These are phyloP conservation scores for Aspergillus sclerotiicarbonarius DNA, from an alignment of 495 filamentous ascomycete genomes.

Conservation along the genomic window DNA sequence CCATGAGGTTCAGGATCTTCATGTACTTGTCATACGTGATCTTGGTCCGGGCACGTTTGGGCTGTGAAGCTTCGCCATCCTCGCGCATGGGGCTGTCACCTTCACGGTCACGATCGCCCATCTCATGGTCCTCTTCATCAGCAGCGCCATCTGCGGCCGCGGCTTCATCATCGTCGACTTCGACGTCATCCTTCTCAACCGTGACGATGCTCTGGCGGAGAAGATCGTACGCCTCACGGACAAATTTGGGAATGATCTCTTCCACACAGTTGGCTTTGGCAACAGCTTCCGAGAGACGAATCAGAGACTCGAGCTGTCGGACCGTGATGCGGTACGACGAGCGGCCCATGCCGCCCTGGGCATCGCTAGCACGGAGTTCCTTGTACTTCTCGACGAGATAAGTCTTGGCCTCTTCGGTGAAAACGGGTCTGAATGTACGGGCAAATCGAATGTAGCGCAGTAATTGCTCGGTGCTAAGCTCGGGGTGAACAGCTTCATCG, in stretches of 20 bases:
- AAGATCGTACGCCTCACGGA: constrained; percentile 86
- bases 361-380: constrained; percentile 89
- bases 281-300: constrained; percentile 91
- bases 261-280: constrained; percentile 96
- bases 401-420: constrained; percentile 80
- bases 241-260: constrained; percentile 79
- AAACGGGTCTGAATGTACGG: constrained; percentile 88
- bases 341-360: constrained; percentile 87
- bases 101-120: constrained; percentile 55
- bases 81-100: constrained; percentile 70
- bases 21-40: constrained; percentile 97
- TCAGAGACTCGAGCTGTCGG: constrained; percentile 90
- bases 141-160: constrained; percentile 21
- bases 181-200: constrained; percentile 96
- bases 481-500: constrained; percentile 84
- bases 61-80: constrained; percentile 39
- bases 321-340: constrained; percentile 98
- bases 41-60: constrained; percentile 66
- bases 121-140: constrained; percentile 37
- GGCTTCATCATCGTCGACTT: constrained; percentile 81
- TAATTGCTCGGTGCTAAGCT: constrained; percentile 94
- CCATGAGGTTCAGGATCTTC: constrained; percentile 79
- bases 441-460: constrained; percentile 98
- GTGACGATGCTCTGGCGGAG: constrained; percentile 92
- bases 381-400: constrained; percentile 93